A percentile compares a stretch with the other conserved stretches of the same genome.
Evolutionary conservation across 495 filamentous ascomycete genomes (phyloP).

Genomic region (Trichoderma reesei): DNA sequence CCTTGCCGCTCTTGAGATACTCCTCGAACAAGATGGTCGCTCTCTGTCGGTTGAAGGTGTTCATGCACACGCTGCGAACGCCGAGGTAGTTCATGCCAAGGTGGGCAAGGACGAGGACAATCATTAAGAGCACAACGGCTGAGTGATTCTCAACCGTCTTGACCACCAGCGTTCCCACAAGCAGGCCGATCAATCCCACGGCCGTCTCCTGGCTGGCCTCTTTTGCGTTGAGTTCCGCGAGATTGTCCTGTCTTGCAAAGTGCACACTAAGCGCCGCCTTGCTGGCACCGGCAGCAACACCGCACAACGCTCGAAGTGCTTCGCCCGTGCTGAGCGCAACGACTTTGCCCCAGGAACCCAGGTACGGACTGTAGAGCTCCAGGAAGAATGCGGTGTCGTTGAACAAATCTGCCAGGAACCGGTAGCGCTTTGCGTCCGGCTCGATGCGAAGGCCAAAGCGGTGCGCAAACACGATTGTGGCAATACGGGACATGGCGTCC

Average conservation of each 20-base stretch:
- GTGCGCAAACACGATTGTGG: constrained; percentile 87
- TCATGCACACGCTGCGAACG: constrained; percentile 74
- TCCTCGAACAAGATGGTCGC: constrained; percentile 68
- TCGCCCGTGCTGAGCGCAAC: constrained; percentile 64
- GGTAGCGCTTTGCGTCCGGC: constrained; percentile 90
- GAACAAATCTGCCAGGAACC: constrained; percentile 82
- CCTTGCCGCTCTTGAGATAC: constrained; percentile 38
- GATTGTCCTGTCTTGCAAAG: constrained; percentile 80
- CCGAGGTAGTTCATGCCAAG: constrained; percentile 76
- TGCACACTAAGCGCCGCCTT: constrained; percentile 89
- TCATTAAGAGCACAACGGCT: constrained; percentile 67
- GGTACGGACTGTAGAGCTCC: constrained; percentile 74
- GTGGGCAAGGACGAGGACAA: constrained; percentile 63
- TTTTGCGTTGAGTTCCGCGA: constrained; percentile 91
- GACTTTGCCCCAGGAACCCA: constrained; percentile 60
- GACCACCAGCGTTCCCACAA: constrained; percentile 74
- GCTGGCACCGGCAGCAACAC: constrained; percentile 77
- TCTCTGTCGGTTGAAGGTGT: constrained; percentile 78
- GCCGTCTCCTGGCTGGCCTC: constrained; percentile 95
- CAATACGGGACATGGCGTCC: constrained; percentile 73
- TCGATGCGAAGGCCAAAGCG: constrained; percentile 77
- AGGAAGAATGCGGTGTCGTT: constrained; percentile 87
- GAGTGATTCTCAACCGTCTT: constrained; percentile 57
- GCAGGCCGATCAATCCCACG: constrained; percentile 83
- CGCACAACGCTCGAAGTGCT: constrained; percentile 72